These are phyloP conservation scores for Aphanoascus verrucosus DNA, from an alignment of 2,329 filamentous ascomycete genomes.

Conservation along the genomic window DNA sequence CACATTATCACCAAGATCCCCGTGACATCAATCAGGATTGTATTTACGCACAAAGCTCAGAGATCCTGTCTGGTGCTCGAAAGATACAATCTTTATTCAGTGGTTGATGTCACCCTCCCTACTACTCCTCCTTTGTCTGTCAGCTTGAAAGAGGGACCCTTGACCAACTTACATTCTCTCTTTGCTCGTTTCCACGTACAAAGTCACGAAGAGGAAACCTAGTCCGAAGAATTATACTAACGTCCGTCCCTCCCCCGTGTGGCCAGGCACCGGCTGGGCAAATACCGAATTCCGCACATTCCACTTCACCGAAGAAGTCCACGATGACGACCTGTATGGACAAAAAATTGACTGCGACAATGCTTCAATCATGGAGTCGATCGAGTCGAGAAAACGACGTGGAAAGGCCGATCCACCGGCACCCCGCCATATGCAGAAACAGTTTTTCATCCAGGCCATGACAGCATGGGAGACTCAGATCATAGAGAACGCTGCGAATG, in stretches of 20 bases:
- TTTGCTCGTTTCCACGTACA: slow-evolving; percentile 10
- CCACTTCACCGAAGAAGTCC: slow-evolving; percentile 46
- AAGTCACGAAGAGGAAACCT: slow-evolving; percentile 18
- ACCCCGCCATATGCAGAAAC: slow-evolving; percentile 29
- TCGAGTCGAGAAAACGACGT: slow-evolving; percentile 32
- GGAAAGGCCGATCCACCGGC: slow-evolving; percentile 25
- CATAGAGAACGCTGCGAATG: slow-evolving; percentile 7
- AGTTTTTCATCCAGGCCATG: slow-evolving; percentile 31
- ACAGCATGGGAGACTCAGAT: slow-evolving; percentile 34
- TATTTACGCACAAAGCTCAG: too few species aligned
- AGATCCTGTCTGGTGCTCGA: not conserved
- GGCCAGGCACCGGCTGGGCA: slow-evolving; percentile 57
- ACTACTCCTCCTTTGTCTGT: not conserved
- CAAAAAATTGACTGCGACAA: slow-evolving; percentile 30
- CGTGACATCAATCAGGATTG: too few species aligned
- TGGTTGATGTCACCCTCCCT: not conserved
- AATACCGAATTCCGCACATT: slow-evolving; percentile 66
- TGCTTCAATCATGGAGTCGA: slow-evolving; percentile 33
- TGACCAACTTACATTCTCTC: slow-evolving; percentile 6
- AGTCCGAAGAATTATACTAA: slow-evolving; percentile 18
- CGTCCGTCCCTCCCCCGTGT: slow-evolving; percentile 14
- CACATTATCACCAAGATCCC: too few species aligned
- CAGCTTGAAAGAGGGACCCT: slow-evolving; percentile 4
- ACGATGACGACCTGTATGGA: slow-evolving; percentile 38
- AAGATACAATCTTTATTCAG: not conserved